Evolutionary conservation across 2,329 filamentous ascomycete genomes (phyloP).

Genomic region (Aspergillus ochraceoroseus): DNA sequence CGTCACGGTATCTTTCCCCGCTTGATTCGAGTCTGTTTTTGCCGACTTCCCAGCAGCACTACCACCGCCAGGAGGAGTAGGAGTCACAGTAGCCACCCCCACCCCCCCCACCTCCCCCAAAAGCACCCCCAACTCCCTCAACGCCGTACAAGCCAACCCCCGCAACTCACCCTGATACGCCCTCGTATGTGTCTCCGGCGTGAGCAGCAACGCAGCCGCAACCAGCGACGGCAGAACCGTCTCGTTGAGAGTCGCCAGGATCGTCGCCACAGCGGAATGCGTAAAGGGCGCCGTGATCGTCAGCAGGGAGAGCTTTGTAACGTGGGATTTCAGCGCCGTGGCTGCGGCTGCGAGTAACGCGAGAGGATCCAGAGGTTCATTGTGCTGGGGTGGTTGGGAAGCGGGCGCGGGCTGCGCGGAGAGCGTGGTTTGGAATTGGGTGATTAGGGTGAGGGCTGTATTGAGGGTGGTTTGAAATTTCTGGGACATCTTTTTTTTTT

Average conservation of each 20-base stretch:
- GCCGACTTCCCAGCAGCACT: too few species aligned
- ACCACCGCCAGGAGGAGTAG: too few species aligned
- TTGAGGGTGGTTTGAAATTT: slow-evolving; percentile 30
- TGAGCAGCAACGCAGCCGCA: slow-evolving; percentile 63
- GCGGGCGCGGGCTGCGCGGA: slow-evolving; percentile 18
- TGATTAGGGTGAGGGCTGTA: slow-evolving; percentile 36
- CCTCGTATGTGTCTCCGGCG: slow-evolving; percentile 57
- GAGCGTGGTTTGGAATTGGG: slow-evolving; percentile 40
- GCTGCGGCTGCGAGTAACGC: slow-evolving; percentile 67
- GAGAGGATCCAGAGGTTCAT: slow-evolving; percentile 46
- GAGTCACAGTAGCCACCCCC: too few species aligned
- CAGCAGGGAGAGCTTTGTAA: slow-evolving; percentile 81
- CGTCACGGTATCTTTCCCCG: slow-evolving; percentile 52
- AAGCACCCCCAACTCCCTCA: slow-evolving; percentile 60
- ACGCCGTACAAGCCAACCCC: slow-evolving; percentile 53
- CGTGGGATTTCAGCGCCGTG: slow-evolving; percentile 70
- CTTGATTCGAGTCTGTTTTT: slow-evolving; percentile 26
- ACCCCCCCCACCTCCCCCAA: slow-evolving; percentile 54
- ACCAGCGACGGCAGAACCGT: slow-evolving; percentile 71
- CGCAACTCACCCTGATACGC: slow-evolving; percentile 61
- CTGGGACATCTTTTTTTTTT: slow-evolving; percentile 25
- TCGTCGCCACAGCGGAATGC: slow-evolving; percentile 64
- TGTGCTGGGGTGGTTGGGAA: slow-evolving; percentile 18
- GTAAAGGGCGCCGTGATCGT: slow-evolving; percentile 85
- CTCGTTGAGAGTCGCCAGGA: slow-evolving; percentile 67